Base-by-base conservation (phyloP, 768 basidiomycete species). In the Rossbeevera mucosa region DNA sequence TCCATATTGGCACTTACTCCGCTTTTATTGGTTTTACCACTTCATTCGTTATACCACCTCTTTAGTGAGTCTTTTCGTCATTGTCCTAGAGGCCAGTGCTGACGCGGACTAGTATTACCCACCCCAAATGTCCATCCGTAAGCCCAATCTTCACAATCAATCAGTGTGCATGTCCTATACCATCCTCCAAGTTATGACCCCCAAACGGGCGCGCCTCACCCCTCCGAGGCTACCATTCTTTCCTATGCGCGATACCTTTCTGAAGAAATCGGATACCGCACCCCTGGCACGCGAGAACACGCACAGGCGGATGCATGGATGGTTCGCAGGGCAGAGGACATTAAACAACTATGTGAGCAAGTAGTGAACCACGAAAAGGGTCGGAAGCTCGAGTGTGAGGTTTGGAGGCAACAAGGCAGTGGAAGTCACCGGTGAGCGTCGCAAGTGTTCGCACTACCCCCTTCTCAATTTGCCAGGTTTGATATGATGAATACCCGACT, bases 231-330 rank as follows among this genome's bases (percentile, higher is more conserved):
- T 0, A 79, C 78, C 13, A 86, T 91, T 47, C 78, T 90, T 3
- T 75, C 72, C 6, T 72, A 82, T 43, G 80, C 83, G 3, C 81
- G 78, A 57, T 68, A 84, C 53, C 79, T 92, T 7, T 91, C 92
- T 0, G 92, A 94, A 64, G 83, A 81, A 5, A 91, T 94, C 43
- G 94, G 94, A 2, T 97, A 84, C 70, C 78, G 95, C 44, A 96
- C 90, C 0, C 90, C 95, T 9, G 95, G 95, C 1, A 93, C 94
- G 0, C 76, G 77, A 28, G 93, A 97, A 66, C 92, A 95, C 71
- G 87, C 89, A 0, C 66, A 82, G 24, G 92, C 88, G 4, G 94
- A 96, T 59, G 71, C 76, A 22, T 97, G 92, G 84, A 83, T 94
- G 78, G 63, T 85, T 20, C 71, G 79, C 43, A 80, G 86, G 60